Evolutionary conservation across 106 monocot genomes (phyloP), one percentile per base, ranked within the genome.

Genomic region (Apostasia ramifera): DNA sequence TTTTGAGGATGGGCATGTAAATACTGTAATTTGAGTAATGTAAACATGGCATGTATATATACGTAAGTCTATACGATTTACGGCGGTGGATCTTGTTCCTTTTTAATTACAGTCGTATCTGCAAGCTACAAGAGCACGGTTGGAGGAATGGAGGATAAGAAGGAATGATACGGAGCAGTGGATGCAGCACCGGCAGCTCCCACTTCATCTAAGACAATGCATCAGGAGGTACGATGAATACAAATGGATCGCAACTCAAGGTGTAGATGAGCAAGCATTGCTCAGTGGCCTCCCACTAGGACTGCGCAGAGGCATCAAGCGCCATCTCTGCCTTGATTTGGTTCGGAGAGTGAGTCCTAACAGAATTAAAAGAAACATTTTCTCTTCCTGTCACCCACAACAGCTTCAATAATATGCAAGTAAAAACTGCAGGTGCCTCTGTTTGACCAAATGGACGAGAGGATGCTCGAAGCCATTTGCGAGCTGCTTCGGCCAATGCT

Each of bases 391-490:
- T 26, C 26, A 26, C 26, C 26, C 26, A 26, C 26, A 26, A 26
- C 26, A 26, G 26, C 26, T 26, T 26, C 26, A 26, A 26, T 26
- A 26, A 26, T 26, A 26, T 26, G 26, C 26, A 26, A 26, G 26
- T 26, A 26, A 26, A 26, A 26, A 26, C 26, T 57, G 57, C 66
- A 91, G 92, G 93, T 94, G 47, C 94, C 94, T 1, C 67, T 94
- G 10, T 90, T 94, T 70, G 94, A 90, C 56, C 70, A 94, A 63
- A 94, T 94, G 94, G 94, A 94, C 57, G 90, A 90, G 51, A 52
- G 77, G 44, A 90, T 90, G 85, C 74, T 94, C 55, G 94, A 94
- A 40, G 90, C 90, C 2, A 87, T 94, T 42, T 90, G 90, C 66
- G 94, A 94, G 74, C 74, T 90, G 61, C 81, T 94, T 50, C 61